A percentile compares a stretch with the other conserved stretches of the same genome.
These are phyloP conservation scores for Fusarium dimerum DNA, from an alignment of 2,329 filamentous ascomycete genomes.

Conservation along the genomic window DNA sequence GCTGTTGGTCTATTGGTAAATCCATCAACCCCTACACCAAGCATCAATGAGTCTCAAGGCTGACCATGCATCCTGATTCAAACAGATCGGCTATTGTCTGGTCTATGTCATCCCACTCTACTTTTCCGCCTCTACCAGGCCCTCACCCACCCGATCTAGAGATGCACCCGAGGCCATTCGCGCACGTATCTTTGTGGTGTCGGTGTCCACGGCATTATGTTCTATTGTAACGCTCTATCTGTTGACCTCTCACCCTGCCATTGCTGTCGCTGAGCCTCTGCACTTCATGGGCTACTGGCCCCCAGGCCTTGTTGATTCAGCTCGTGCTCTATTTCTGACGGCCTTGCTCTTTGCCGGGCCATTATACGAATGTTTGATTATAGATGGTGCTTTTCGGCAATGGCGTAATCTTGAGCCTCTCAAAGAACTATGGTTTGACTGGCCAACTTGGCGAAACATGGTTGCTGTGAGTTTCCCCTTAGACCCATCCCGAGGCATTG, in stretches of 20 bases:
- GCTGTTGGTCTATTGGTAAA: conserved; percentile 26
- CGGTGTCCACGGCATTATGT: conserved; percentile 70
- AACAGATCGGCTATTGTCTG: conserved; percentile 73
- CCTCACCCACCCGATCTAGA: conserved; percentile 75
- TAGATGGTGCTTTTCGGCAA: conserved; percentile 68
- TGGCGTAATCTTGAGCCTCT: conserved; percentile 61
- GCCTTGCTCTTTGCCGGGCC: conserved; percentile 80
- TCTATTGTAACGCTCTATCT: conserved; percentile 62
- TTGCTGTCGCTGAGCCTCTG: conserved; percentile 52
- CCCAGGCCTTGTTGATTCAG: conserved; percentile 63
- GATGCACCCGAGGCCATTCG: conserved; percentile 90
- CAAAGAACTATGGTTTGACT: conserved; percentile 65
- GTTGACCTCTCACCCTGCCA: conserved; percentile 56
- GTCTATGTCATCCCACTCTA: conserved; percentile 93
- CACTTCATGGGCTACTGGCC: conserved; percentile 83
- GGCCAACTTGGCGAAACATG: conserved; percentile 84
- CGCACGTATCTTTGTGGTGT: conserved; percentile 79
- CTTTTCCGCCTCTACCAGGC: conserved; percentile 74
- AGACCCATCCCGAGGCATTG: conserved; percentile 1
- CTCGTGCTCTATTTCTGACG: conserved; percentile 68
- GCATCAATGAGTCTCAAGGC: background rate
- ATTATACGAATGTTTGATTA: conserved; percentile 75
- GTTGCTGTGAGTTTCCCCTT: conserved; percentile 64
- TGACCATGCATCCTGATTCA: conserved; percentile 7
- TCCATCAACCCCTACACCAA: background rate